These are phyloP conservation scores for Cordyceps militaris DNA, from an alignment of 2,329 filamentous ascomycete genomes.

Conservation along the genomic window DNA sequence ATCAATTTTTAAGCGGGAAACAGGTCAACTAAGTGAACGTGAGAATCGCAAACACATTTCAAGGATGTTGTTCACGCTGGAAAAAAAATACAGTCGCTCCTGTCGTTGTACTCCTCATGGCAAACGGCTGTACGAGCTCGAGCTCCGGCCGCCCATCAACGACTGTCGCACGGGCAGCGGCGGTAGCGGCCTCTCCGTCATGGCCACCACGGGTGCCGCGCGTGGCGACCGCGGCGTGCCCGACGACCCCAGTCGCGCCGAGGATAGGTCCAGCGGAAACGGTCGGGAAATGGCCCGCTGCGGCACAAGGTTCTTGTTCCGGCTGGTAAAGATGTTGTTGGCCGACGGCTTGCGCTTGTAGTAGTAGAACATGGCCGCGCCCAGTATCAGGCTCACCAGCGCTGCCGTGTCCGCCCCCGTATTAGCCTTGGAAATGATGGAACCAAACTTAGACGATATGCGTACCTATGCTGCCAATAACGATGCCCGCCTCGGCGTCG, in stretches of 20 bases:
- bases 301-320: neutral
- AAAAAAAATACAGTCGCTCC: neutral
- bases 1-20: too few species aligned
- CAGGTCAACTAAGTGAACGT: too few species aligned
- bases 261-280: neutral
- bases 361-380: conserved; percentile 4
- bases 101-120: neutral
- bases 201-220: neutral
- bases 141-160: neutral
- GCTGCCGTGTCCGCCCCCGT: neutral
- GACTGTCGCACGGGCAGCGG: neutral
- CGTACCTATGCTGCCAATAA: conserved; percentile 6
- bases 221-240: neutral
- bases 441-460: fast-evolving
- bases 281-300: conserved; percentile 3
- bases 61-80: too few species aligned
- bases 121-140: neutral
- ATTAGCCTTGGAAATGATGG: neutral
- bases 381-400: neutral
- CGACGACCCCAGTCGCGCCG: too few species aligned
- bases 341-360: conserved; percentile 1
- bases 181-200: conserved; percentile 2
- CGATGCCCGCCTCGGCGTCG: conserved; percentile 5
- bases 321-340: neutral
- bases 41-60: too few species aligned